Percentiles rank a stretch among this genome's conserved stretches.
Evolutionary conservation across 1,284 basidiomycete genomes (phyloP).

Genomic region (Lentinula novae-zelandiae): DNA sequence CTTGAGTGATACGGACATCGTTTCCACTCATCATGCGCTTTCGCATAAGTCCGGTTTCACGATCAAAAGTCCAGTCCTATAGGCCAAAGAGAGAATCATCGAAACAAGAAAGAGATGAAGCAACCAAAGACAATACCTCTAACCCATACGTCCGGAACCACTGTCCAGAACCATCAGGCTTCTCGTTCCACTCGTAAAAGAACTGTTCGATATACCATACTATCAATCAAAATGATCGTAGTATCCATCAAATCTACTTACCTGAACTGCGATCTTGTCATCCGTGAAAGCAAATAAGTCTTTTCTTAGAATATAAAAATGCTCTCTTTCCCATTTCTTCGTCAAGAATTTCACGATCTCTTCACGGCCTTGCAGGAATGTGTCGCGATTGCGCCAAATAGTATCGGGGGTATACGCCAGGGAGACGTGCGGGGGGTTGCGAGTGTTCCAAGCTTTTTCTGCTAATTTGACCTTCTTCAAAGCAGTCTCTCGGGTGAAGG

Average conservation of each 20-base stretch:
- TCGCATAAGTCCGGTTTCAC: constrained; percentile 48
- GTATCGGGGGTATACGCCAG: constrained; percentile 54
- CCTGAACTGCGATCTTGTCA: constrained; percentile 55
- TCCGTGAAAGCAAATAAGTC: constrained; percentile 56
- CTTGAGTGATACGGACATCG: constrained; percentile 45
- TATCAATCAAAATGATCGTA: not conserved
- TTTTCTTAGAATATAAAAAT: constrained; percentile 36
- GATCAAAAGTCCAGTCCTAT: constrained; percentile 57
- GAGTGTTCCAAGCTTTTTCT: constrained; percentile 24
- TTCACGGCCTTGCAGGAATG: constrained; percentile 45
- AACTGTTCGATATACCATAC: constrained; percentile 32
- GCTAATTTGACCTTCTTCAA: constrained; percentile 23
- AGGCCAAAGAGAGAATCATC: not conserved
- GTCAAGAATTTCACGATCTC: constrained; percentile 48
- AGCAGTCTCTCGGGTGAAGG: constrained; percentile 16
- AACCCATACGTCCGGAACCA: constrained; percentile 59
- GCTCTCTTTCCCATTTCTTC: constrained; percentile 55
- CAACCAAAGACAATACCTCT: constrained; percentile 24
- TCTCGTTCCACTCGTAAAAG: constrained; percentile 57
- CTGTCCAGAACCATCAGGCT: constrained; percentile 32
- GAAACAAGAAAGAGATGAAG: not conserved
- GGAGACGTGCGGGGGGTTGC: constrained; percentile 19
- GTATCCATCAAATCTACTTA: constrained; percentile 15
- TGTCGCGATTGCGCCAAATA: constrained; percentile 58
- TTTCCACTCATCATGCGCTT: constrained; percentile 59